Base-by-base conservation (phyloP, 2,329 filamentous ascomycete genomes). In the Bretziella fagacearum region DNA sequence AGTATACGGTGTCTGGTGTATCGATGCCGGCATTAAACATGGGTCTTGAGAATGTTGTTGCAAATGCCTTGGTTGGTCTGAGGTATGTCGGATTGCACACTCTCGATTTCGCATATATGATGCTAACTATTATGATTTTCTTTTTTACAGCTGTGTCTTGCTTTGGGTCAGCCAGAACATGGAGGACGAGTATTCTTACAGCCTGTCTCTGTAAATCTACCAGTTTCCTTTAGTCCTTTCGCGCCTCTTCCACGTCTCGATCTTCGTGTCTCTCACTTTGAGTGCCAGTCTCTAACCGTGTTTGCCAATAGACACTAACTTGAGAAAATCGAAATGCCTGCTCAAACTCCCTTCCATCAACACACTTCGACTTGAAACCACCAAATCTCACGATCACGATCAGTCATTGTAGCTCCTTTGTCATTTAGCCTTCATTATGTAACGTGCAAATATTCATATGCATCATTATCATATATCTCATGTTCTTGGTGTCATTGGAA, bases 141-240 rank as follows among this genome's bases (percentile, higher is more conserved):
- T 37, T 2, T 55, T 59, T 47, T 8, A 13, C 53, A 75, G 74
- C 61, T 72, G 71, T 18, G 74, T 78, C 41, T 70, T 79, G 51
- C 67, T 81, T 35, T 81, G 77, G 77, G 62, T 81, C 47, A 77
- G 71, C 62, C 77, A 81, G 66, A 81, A 81, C 56, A 79, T 81
- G 73, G 77, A 81, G 64, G 77, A 80, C 56, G 77, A 81, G 61
- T 81, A 80, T 55, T 70, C 74, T 40, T 81, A 81, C 61, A 80
- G 79, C 59, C 61, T 81, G 54, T 69, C 75, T 51, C 65, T 81
- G 52, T 78, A 59, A 62, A 44, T 43, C 15, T 37, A 30, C 18
- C 26, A 20, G 26, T 30, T 30, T 44, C 17, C 17, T 44, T 35
- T 42, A 27, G 7, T 27, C 26, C 6, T 32, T 15, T 18, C n/a